Evolutionary conservation across 352 stramenopile species (phyloP).

Genomic region (Phytophthora pistaciae): DNA sequence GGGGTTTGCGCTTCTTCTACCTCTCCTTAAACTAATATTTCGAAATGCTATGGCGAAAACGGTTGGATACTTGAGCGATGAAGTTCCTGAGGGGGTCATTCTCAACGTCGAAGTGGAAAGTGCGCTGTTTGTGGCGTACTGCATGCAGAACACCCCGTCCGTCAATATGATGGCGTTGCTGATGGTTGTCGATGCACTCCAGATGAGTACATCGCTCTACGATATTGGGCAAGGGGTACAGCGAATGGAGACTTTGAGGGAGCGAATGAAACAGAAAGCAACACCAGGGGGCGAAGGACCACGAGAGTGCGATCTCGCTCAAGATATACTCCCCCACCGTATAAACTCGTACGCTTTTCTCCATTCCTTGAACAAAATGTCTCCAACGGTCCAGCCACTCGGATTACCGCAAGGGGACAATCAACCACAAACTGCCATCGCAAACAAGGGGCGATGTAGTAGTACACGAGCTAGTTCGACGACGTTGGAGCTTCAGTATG

Average conservation of each 20-base stretch:
- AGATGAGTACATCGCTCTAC: slow-evolving; percentile 9
- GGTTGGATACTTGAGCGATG: background rate
- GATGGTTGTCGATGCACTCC: slow-evolving; percentile 3
- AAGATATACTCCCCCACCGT: too few relatives aligned
- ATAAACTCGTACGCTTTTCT: too few relatives aligned
- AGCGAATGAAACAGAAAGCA: background rate
- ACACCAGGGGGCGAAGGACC: background rate
- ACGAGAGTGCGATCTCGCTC: background rate
- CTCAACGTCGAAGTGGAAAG: background rate
- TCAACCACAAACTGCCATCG: too few relatives aligned
- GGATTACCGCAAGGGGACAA: too few relatives aligned
- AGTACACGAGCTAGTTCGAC: background rate
- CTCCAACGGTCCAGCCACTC: too few relatives aligned
- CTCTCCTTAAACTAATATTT: background rate
- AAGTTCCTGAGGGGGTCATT: background rate
- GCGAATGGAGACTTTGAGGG: background rate
- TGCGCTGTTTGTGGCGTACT: background rate
- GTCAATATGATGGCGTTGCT: slow-evolving; percentile 8
- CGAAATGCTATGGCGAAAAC: background rate
- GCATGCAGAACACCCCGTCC: slow-evolving; percentile 17
- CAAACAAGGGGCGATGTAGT: too few relatives aligned
- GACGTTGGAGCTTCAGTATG: background rate
- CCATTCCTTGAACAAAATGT: too few relatives aligned
- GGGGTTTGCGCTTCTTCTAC: background rate
- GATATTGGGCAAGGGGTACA: background rate